Evolutionary conservation across 805 yeast species (phyloP), one percentile per base, ranked within the genome.

Genomic region (Barnettozyma populi): DNA sequence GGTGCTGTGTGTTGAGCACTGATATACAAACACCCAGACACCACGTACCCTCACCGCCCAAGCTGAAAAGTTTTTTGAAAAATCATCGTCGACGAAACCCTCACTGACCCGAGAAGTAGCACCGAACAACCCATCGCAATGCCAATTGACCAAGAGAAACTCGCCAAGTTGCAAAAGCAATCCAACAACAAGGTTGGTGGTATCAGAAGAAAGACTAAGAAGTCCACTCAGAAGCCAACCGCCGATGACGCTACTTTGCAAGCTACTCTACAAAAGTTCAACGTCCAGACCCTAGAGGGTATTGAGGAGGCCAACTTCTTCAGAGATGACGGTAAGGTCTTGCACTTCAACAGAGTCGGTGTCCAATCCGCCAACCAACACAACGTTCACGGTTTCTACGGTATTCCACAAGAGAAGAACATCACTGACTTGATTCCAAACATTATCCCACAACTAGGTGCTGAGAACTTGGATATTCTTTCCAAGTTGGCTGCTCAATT

Each of bases 281-380:
- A 86, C 72, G 95, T 90, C 57, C 87, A 85, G 72, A 85, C 89
- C 63, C 74, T 92, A 61, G 90, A 86, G 59, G 89, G 86, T 64
- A 84, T 92, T 64, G 95, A 89, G 70, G 97, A 92, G 78, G 98
- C 96, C 65, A 92, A 90, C 82, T 87, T 92, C 79, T 90, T 94
- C 86, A 86, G 79, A 72, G 96, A 89, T 56, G 97, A 92, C 71
- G 97, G 97, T 67, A 85, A 84, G 68, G 97, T 94, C 56, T 75
- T 92, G 72, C 97, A 92, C 77, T 89, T 94, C 80, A 82, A 86
- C 79, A 85, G 94, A 72, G 97, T 94, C 59, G 95, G 94, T 74
- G 94, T 90, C 56, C 97, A 92, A 77, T 87, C 87, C 60, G 89
- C 97, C 62, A 82, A 87, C 62, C 84, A 83, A 64, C 76, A 84